These are phyloP conservation scores for Coemansia sp. DNA, from an alignment of 371 early-diverging fungal genomes.

Conservation along the genomic window DNA sequence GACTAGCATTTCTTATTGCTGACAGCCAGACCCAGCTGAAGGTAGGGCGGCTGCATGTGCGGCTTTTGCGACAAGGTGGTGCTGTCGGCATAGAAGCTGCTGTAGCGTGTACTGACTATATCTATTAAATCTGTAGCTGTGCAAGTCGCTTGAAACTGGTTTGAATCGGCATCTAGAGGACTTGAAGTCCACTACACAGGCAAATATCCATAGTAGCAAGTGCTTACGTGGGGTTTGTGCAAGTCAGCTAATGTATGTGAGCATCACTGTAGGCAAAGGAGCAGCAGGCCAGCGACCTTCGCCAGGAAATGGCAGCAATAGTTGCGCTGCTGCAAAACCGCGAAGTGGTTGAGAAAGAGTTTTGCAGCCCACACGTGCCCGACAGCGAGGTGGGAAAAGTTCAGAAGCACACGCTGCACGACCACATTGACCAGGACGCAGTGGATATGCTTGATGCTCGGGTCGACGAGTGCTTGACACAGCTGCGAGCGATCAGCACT, in stretches of 20 bases:
- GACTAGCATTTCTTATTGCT: conserved; percentile 37
- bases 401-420: conserved; percentile 43
- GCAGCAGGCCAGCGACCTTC: conserved; percentile 35
- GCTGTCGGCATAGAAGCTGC: background rate
- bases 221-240: no score
- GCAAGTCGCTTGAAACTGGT: conserved; percentile 16
- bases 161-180: conserved; percentile 24
- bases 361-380: conserved; percentile 23
- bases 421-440: conserved; percentile 49
- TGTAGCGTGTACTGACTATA: background rate
- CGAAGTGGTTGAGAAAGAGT: conserved; percentile 42
- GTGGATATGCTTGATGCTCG: conserved; percentile 23
- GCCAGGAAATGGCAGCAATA: conserved; percentile 39
- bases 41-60: background rate
- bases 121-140: conserved; percentile 10
- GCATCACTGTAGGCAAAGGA: conserved; percentile 10
- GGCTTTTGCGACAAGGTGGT: background rate
- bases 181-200: conserved; percentile 17
- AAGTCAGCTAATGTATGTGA: background rate
- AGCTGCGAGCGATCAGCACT: conserved; percentile 15
- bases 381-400: background rate
- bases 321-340: conserved; percentile 41
- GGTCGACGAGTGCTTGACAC: conserved; percentile 17
- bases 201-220: background rate
- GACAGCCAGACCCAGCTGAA: conserved; percentile 34